These are phyloP conservation scores for Brettanomyces custersianus DNA, from an alignment of 805 yeast species.

Conservation along the genomic window DNA sequence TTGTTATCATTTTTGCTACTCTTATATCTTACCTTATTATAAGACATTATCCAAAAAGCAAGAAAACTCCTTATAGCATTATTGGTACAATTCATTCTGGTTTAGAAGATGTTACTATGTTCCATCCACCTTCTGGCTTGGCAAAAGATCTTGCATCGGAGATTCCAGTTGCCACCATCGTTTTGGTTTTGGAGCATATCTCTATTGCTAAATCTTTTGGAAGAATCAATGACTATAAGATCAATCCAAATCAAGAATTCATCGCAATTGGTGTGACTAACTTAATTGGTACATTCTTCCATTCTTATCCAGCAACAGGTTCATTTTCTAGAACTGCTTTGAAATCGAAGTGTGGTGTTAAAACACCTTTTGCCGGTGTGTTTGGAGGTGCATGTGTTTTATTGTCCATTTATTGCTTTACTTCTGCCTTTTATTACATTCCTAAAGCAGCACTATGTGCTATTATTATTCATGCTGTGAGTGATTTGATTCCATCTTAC, in stretches of 20 bases:
- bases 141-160: conserved; percentile 58
- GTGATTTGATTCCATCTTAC: conserved; percentile 70
- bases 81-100: conserved; percentile 82
- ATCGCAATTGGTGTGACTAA: conserved; percentile 91
- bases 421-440: conserved; percentile 77
- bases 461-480: conserved; percentile 87
- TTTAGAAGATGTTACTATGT: conserved; percentile 64
- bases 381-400: conserved; percentile 85
- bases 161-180: conserved; percentile 77
- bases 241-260: conserved; percentile 88
- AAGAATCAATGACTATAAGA: conserved; percentile 81
- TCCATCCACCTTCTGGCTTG: conserved; percentile 54
- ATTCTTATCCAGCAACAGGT: conserved; percentile 93
- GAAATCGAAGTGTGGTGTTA: conserved; percentile 90
- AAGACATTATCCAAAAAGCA: conserved; percentile 29
- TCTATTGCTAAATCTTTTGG: conserved; percentile 93
- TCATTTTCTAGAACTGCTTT: conserved; percentile 92
- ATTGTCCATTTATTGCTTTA: conserved; percentile 76
- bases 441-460: conserved; percentile 86
- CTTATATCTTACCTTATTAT: conserved; percentile 74
- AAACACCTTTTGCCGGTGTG: conserved; percentile 88
- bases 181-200: conserved; percentile 82
- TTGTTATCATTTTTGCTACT: conserved; percentile 75
- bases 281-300: conserved; percentile 83
- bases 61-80: conserved; percentile 38